These are phyloP conservation scores for Salix suchowensis DNA, from an alignment of 345 rosid genomes.

Conservation along the genomic window DNA sequence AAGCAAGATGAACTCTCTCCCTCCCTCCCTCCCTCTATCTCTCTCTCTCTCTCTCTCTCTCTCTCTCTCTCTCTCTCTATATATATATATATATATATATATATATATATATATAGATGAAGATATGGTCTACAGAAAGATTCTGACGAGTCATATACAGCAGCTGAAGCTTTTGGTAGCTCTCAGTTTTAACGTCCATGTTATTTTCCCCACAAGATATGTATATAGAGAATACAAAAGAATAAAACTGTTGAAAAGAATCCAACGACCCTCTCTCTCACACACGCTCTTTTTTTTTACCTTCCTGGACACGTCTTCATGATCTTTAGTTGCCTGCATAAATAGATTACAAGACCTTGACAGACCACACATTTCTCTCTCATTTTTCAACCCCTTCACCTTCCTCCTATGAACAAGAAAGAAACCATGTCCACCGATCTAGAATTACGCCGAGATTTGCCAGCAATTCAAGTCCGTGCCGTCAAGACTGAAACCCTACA, in stretches of 20 bases:
- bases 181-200: neutral
- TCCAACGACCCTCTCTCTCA: slow-evolving; percentile 5
- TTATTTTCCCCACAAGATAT: neutral
- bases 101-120: too few species aligned
- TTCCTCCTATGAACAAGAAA: neutral
- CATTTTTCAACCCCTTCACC: neutral
- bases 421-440: slow-evolving; percentile 37
- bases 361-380: neutral
- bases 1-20: too few species aligned
- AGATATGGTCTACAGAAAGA: neutral
- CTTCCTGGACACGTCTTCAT: slow-evolving; percentile 20
- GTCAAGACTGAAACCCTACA: slow-evolving; percentile 7
- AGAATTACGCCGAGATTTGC: slow-evolving; percentile 21
- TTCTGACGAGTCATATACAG: neutral
- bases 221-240: neutral
- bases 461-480: slow-evolving; percentile 10
- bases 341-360: neutral
- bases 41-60: too few species aligned
- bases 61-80: too few species aligned
- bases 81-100: too few species aligned
- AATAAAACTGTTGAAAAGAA: neutral
- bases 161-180: neutral
- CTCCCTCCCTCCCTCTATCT: too few species aligned
- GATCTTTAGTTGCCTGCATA: neutral
- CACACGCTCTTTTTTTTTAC: neutral